Percentiles rank a stretch among this genome's conserved stretches.
Conservation (phyloP, 495 filamentous ascomycete species). For the Cairneyella variabilis region DNA sequence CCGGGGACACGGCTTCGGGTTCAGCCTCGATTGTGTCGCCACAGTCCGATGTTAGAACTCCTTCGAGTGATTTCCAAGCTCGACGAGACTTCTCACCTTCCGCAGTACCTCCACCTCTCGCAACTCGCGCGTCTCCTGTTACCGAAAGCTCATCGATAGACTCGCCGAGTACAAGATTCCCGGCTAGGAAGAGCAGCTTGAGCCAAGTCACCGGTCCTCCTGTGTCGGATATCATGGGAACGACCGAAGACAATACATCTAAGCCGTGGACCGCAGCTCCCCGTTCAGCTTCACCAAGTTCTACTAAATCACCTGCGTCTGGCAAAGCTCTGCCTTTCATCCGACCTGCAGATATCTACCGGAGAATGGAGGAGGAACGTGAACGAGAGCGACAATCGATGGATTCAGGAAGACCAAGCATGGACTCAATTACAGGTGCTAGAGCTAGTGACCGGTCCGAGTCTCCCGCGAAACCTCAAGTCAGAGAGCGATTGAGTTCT, state of each 20-base stretch:
- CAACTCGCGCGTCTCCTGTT: slow-evolving; percentile 22
- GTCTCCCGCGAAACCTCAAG: slow-evolving; percentile 14
- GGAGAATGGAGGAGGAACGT: slow-evolving; percentile 64
- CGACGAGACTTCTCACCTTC: slow-evolving; percentile 38
- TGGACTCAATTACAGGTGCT: slow-evolving; percentile 33
- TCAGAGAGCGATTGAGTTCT: slow-evolving; percentile 11
- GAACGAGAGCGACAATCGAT: slow-evolving; percentile 57
- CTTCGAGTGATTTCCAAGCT: slow-evolving; percentile 29
- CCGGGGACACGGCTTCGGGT: slow-evolving; percentile 1
- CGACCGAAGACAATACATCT: slow-evolving; percentile 17
- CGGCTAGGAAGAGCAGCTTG: slow-evolving; percentile 59
- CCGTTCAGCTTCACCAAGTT: slow-evolving; percentile 33
- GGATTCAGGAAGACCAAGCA: slow-evolving; percentile 46
- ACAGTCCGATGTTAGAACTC: slow-evolving; percentile 7
- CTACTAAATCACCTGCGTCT: slow-evolving; percentile 7
- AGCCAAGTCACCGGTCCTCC: slow-evolving; percentile 37
- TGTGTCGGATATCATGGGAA: slow-evolving; percentile 19
- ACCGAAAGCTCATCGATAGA: slow-evolving; percentile 13
- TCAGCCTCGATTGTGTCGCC: slow-evolving; percentile 6
- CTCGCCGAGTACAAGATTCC: slow-evolving; percentile 34
- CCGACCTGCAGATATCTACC: slow-evolving; percentile 77
- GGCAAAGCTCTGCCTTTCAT: slow-evolving; percentile 58
- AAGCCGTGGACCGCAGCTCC: slow-evolving; percentile 28
- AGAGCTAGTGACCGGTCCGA: slow-evolving; percentile 13
- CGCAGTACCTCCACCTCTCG: slow-evolving; percentile 33